These are phyloP conservation scores for Candida silvatica DNA, from an alignment of 805 yeast genomes.

Conservation along the genomic window DNA sequence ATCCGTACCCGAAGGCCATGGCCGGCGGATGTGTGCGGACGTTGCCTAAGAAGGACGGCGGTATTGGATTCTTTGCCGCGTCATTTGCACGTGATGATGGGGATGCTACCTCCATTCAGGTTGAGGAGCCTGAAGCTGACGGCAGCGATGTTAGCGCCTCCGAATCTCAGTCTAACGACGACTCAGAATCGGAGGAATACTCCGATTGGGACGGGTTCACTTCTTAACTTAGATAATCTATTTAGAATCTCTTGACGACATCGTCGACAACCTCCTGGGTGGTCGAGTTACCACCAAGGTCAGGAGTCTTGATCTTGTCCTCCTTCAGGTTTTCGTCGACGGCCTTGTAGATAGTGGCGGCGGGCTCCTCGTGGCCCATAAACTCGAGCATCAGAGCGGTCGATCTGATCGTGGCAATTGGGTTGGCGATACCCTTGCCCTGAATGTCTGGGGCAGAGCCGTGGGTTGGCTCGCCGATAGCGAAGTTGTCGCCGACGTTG, in stretches of 20 bases:
- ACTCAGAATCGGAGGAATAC: constrained; percentile 10
- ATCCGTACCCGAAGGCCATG: constrained; percentile 37
- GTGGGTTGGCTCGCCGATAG: constrained; percentile 98
- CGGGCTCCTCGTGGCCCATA: constrained; percentile 84
- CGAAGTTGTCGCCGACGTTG: constrained; percentile 92
- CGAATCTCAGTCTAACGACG: constrained; percentile 3
- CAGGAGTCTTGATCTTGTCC: constrained; percentile 80
- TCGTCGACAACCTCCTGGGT: constrained; percentile 86
- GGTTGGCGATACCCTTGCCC: constrained; percentile 91
- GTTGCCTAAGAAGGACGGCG: constrained; percentile 84
- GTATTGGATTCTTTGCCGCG: constrained; percentile 98
- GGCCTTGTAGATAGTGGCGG: constrained; percentile 86
- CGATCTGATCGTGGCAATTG: constrained; percentile 96
- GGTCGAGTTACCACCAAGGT: constrained; percentile 83
- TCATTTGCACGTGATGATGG: constrained; percentile 54
- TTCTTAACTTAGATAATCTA: constrained; percentile 9
- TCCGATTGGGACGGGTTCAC: constrained; percentile 32
- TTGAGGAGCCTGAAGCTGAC: not conserved
- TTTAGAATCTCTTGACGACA: constrained; percentile 47
- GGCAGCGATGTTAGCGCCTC: not conserved
- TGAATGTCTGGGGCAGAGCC: constrained; percentile 99
- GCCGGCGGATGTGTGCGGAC: constrained; percentile 88
- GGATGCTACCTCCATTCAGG: no score
- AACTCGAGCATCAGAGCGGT: constrained; percentile 96
- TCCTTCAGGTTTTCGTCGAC: constrained; percentile 89